phyloP scores from a whole-genome alignment of 2,329 filamentous ascomycete species.

The Aspergillus ruber region DNA sequence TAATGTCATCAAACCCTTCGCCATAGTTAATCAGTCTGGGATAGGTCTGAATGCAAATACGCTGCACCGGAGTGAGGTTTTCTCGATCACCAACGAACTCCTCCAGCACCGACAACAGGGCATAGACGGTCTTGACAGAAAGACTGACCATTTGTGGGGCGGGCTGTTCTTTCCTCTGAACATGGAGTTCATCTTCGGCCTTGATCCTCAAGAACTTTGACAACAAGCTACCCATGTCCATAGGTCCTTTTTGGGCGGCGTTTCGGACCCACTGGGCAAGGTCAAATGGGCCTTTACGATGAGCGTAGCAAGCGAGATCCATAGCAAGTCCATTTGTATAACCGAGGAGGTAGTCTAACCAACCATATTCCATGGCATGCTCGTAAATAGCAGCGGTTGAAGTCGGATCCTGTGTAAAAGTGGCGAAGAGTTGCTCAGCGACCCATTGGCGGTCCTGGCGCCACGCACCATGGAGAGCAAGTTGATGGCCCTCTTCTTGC shows the following conservation, averaged over 20 bases:
- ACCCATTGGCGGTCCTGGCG: conserved; percentile 86
- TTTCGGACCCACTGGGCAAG: conserved; percentile 73
- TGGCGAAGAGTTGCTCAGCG: conserved; percentile 68
- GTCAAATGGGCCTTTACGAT: conserved; percentile 73
- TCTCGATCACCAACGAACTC: conserved; percentile 56
- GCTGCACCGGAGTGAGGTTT: conserved; percentile 73
- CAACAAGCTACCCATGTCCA: conserved; percentile 64
- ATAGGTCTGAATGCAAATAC: conserved; percentile 84
- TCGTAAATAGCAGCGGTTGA: conserved; percentile 66
- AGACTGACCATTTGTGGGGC: conserved; percentile 66
- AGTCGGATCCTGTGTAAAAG: conserved; percentile 63
- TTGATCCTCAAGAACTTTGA: conserved; percentile 80
- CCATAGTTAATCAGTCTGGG: conserved; percentile 95
- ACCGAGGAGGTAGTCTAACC: conserved; percentile 75
- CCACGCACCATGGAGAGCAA: conserved; percentile 88
- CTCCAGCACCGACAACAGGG: conserved; percentile 71
- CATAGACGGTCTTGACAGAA: conserved; percentile 76
- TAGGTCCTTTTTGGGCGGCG: conserved; percentile 56
- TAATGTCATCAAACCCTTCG: conserved; percentile 83
- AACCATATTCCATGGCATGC: conserved; percentile 72
- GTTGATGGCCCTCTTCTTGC: conserved; percentile 69
- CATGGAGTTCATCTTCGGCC: conserved; percentile 69
- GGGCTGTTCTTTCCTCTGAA: conserved; percentile 63
- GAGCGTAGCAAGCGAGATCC: conserved; percentile 78
- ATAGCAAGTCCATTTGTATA: conserved; percentile 77